These are phyloP conservation scores for Verbascum thapsus DNA, from an alignment of 257 asterid species.

Conservation along the genomic window DNA sequence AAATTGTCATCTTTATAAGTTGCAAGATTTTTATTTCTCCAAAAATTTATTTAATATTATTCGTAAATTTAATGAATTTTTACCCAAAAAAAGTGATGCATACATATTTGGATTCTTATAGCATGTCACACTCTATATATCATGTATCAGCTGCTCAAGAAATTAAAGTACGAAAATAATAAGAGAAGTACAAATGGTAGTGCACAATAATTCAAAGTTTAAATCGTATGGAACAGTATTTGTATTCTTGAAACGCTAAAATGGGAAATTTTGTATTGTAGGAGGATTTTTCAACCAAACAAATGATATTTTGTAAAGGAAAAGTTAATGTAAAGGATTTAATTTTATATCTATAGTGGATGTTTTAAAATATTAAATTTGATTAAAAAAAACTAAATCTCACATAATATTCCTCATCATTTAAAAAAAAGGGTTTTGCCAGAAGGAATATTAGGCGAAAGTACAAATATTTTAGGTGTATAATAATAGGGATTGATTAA, in stretches of 20 bases:
- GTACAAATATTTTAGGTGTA: too few relatives aligned
- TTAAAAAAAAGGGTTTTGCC: too few relatives aligned
- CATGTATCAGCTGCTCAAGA: slow-evolving; percentile 22
- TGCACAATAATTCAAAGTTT: not conserved
- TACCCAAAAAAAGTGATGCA: not conserved
- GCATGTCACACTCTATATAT: slow-evolving; percentile 13
- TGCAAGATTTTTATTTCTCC: not conserved
- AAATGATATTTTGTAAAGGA: not conserved
- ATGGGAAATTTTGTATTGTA: not conserved
- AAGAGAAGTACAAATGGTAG: too few relatives aligned
- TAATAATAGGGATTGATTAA: too few relatives aligned
- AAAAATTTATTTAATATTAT: not conserved
- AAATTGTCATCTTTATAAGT: slow-evolving; percentile 1
- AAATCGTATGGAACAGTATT: slow-evolving; percentile 17
- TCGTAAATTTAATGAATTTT: not conserved
- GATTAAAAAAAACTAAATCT: not conserved
- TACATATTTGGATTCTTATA: not conserved
- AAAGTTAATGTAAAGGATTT: not conserved
- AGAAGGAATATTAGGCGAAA: not conserved
- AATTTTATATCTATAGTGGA: not conserved
- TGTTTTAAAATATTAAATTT: not conserved
- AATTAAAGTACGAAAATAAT: not conserved
- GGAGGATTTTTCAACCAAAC: not conserved
- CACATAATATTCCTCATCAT: not conserved
- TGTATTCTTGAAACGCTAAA: not conserved